A percentile compares a stretch with the other conserved stretches of the same genome.
Conservation (phyloP, 768 basidiomycete genomes). For the Amanita thiersii region DNA sequence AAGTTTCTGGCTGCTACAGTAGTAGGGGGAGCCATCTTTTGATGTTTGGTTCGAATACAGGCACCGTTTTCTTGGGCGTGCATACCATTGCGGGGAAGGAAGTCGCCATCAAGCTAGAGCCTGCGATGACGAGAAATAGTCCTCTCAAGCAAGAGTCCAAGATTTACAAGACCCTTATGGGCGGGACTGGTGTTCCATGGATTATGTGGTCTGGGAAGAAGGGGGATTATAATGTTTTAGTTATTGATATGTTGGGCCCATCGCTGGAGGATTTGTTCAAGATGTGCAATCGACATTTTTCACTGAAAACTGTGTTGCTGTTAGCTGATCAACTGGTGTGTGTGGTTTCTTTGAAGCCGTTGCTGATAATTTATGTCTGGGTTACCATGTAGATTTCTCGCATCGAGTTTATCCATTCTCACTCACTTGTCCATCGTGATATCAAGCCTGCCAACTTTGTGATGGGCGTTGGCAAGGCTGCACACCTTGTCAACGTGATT, state of each 20-base stretch:
- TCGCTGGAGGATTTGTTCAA: constrained; percentile 83
- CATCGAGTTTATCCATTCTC: constrained; percentile 93
- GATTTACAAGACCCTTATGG: constrained; percentile 88
- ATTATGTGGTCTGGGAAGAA: constrained; percentile 89
- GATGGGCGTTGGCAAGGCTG: constrained; percentile 63
- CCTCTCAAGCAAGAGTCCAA: constrained; percentile 85
- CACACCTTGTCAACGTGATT: constrained; percentile 82
- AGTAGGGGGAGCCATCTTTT: neutral
- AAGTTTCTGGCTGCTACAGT: constrained; percentile 15
- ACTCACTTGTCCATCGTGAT: constrained; percentile 92
- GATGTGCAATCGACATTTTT: constrained; percentile 86
- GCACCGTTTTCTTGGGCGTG: constrained; percentile 71
- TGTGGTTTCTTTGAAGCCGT: constrained; percentile 8
- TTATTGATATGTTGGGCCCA: constrained; percentile 93
- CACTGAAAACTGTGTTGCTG: constrained; percentile 88
- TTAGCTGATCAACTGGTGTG: constrained; percentile 92
- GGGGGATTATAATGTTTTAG: constrained; percentile 95
- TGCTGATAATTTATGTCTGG: constrained; percentile 5
- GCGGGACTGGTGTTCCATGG: constrained; percentile 84
- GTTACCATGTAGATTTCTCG: constrained; percentile 69
- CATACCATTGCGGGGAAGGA: constrained; percentile 79
- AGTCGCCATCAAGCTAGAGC: constrained; percentile 79
- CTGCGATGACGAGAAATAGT: constrained; percentile 46
- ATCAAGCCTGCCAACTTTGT: constrained; percentile 99
- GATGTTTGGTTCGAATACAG: constrained; percentile 25